Percentiles rank a stretch among this genome's conserved stretches.
Evolutionary conservation across 768 basidiomycete species (phyloP).

Genomic region (Hypholoma sublateritium): DNA sequence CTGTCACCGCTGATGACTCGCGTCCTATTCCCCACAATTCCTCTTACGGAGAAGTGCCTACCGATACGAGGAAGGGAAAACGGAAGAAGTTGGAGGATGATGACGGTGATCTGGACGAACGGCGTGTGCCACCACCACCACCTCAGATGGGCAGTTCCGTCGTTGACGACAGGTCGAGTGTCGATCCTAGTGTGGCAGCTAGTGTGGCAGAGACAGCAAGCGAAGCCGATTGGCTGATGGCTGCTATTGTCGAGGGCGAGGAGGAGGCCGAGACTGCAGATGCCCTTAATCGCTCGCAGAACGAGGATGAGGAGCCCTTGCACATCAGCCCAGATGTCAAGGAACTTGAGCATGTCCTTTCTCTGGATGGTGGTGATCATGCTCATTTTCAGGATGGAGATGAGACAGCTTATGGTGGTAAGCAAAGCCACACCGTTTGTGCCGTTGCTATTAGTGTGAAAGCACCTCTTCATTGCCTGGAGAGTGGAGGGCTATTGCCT

Average conservation of each 20-base stretch:
- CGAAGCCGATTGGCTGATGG: constrained; percentile 89
- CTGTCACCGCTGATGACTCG: constrained; percentile 79
- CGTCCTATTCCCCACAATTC: constrained; percentile 67
- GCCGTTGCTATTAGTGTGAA: constrained; percentile 45
- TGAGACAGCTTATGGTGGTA: constrained; percentile 46
- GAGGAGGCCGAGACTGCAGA: constrained; percentile 50
- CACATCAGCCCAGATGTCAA: constrained; percentile 43
- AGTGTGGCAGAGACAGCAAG: constrained; percentile 75
- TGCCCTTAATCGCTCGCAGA: constrained; percentile 39
- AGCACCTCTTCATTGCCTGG: constrained; percentile 33
- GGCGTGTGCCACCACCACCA: constrained; percentile 65
- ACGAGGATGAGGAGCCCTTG: constrained; percentile 46
- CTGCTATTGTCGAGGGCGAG: constrained; percentile 76
- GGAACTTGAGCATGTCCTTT: constrained; percentile 32
- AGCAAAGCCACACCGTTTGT: constrained; percentile 40
- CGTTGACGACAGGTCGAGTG: constrained; percentile 58
- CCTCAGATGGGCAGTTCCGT: constrained; percentile 44
- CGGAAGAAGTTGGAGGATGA: constrained; percentile 90
- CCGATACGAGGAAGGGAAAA: constrained; percentile 76
- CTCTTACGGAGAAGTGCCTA: constrained; percentile 45
- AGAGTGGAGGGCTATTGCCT: constrained; percentile 41
- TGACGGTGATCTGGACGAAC: constrained; percentile 77
- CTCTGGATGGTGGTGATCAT: constrained; percentile 15
- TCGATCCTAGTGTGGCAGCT: constrained; percentile 56
- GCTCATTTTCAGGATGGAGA: constrained; percentile 26